Conservation (phyloP, 345 rosid species). For the Eucalyptus grandis region DNA sequence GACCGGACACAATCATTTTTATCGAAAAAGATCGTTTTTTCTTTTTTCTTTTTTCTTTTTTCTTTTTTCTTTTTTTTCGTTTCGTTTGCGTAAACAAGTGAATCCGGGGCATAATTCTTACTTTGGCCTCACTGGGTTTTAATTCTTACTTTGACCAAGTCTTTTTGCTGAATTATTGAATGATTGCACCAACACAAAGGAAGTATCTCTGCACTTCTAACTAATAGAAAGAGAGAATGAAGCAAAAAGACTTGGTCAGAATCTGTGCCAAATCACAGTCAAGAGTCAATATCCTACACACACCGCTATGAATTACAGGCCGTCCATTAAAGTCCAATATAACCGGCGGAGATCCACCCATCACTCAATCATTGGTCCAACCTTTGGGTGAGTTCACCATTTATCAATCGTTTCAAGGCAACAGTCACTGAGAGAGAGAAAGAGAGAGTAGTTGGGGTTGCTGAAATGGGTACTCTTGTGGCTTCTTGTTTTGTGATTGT, state of each 20-base stretch:
- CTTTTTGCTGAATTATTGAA: background rate
- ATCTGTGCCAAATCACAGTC: background rate
- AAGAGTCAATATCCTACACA: background rate
- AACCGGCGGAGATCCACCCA: background rate
- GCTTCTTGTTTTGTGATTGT: background rate
- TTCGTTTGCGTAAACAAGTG: background rate
- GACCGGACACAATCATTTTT: background rate
- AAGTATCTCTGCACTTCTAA: background rate
- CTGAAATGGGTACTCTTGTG: background rate
- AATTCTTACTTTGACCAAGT: too few relatives aligned
- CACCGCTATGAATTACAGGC: background rate
- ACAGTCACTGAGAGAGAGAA: background rate
- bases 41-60: too few relatives aligned
- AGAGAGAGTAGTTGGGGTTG: background rate
- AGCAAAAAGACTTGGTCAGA: background rate
- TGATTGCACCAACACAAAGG: background rate
- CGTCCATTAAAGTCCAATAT: background rate
- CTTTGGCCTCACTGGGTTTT: background rate
- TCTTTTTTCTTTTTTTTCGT: too few relatives aligned
- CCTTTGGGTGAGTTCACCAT: background rate
- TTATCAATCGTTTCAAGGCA: background rate
- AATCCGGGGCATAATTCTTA: background rate
- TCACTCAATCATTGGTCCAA: background rate
- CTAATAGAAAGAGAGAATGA: background rate
- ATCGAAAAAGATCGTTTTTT: background rate